Evolutionary conservation across 2,329 filamentous ascomycete species (phyloP), one percentile per base, ranked within the genome.

Genomic region (Atkinsonella texensis): DNA sequence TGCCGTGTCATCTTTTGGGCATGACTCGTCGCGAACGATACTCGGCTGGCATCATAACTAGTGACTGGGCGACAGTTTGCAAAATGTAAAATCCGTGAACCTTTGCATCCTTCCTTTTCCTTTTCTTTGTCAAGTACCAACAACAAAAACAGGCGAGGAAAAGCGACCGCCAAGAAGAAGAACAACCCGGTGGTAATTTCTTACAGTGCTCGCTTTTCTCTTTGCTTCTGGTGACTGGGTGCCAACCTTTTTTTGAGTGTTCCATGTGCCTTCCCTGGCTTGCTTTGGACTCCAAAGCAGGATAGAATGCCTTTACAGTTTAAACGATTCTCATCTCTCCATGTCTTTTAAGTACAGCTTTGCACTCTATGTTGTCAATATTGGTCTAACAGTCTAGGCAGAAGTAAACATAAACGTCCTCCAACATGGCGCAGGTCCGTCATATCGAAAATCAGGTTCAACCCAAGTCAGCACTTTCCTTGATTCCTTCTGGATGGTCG

Each of bases 401-500:
- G 52, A 50, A 53, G 48, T 50, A 53, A 53, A 48, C 52, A 53
- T 39, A 50, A 50, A 41, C 52, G 48, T 28, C 52, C 48, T 35
- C 52, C 52, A 50, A 53, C 52, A 53, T 53, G 52, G 52, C 48
- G 48, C 52, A 47, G 32, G 39, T 50, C 48, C 42, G 48, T 43
- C 17, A 39, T 40, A 23, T 46, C 46, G 42, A 54, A 49, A 32
- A 31, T 13, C n/a, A 15, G 12, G 20, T 42, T 50, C 31, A 41
- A n/a, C 10, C 53, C 50, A 31, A 44, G 50, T 43, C 50, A 41
- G 32, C 68, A 67, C 51, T 77, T 35, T 56, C 77, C 51, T 74
- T 80, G 51, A 67, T 79, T 46, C 77, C 77, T n/a, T 60, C 69
- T 46, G 65, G 66, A 32, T 80, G 72, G 75, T 73, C 75, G 54